Base-by-base conservation (phyloP, 1,139 yeast genomes). In the Saccharomycopsis hybrid region DNA sequence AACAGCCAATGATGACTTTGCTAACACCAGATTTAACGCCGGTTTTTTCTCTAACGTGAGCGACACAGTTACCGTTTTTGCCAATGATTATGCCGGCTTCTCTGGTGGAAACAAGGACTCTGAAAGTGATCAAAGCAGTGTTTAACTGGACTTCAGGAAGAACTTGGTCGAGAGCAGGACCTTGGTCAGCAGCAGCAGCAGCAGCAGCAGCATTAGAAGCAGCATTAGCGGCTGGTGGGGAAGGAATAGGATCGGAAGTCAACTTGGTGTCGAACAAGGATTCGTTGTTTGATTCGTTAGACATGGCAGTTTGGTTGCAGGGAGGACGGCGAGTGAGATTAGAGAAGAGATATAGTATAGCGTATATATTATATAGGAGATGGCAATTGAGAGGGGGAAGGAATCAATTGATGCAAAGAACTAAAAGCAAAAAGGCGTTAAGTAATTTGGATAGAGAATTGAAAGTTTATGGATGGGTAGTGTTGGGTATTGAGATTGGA, bases 81-180 rank as follows among this genome's bases (percentile, higher is more conserved):
- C 97, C 97, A 60, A 89, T 89, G 56, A 89, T 80, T 56, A 90
- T 85, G 24, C 96, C 96, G 11, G 96, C 90, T 66, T 89, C 97
- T 63, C 85, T 85, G 51, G 94, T 80, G 9, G 94, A 80, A 27
- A 89, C 87, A 43, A 89, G 72, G 1, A 89, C 78, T 58, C 96
- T 74, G 62, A 72, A 76, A 52, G 78, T 78, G 54, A 78, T 74
- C 51, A 77, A 69, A 7, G 71, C 65, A 35, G 62, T 52, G 29
- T 49, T 50, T 13, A 47, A 35, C 24, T 30, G 46, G 27, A 47
- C 53, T 24, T 44, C 49, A 8, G 55, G 55, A 8, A 52, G 36
- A 5, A 45, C 33, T 3, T 28, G 24, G 5, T 44, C 41, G 7
- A 43, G 24, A 24, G 31, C 9, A 4, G 46, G 13, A 3, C 27